Conservation (phyloP, 768 basidiomycete species). For the Boletus reticuloceps region DNA sequence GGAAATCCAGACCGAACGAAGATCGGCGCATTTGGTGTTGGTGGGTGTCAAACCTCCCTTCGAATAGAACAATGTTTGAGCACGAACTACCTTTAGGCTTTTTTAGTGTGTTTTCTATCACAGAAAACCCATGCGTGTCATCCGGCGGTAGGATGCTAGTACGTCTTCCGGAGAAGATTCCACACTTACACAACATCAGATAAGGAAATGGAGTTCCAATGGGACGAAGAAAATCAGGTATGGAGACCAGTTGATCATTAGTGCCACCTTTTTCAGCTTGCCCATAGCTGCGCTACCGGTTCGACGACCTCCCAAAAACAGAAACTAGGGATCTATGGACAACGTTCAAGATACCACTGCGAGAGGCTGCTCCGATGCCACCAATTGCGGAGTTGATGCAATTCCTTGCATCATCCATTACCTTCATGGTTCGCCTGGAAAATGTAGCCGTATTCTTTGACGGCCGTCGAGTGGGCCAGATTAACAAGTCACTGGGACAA, state of each 20-base stretch:
- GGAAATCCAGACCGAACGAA: background rate
- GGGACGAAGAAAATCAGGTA: background rate
- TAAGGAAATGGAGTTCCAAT: background rate
- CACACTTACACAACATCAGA: background rate
- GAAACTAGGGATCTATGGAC: slow-evolving; percentile 66
- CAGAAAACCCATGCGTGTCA: slow-evolving; percentile 73
- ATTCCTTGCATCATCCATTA: slow-evolving; percentile 86
- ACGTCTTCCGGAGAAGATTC: background rate
- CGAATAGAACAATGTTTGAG: background rate
- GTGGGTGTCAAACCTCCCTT: background rate
- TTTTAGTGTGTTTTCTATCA: slow-evolving; percentile 76
- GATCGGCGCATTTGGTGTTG: slow-evolving; percentile 1
- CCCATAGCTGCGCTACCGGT: background rate
- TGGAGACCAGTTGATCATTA: background rate
- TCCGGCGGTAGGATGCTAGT: slow-evolving; percentile 53
- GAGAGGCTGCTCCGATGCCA: slow-evolving; percentile 74
- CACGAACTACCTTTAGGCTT: slow-evolving; percentile 44
- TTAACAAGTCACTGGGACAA: slow-evolving; percentile 57
- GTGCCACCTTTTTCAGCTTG: background rate
- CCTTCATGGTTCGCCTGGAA: slow-evolving; percentile 80
- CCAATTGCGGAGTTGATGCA: slow-evolving; percentile 81
- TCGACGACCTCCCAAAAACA: background rate
- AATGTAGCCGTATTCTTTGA: slow-evolving; percentile 80
- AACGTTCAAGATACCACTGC: slow-evolving; percentile 78
- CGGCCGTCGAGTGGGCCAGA: slow-evolving; percentile 57